Percentiles rank a stretch among this genome's conserved stretches.
phyloP scores from a whole-genome alignment of 305 asterid species.

The Rubia tinctorum region DNA sequence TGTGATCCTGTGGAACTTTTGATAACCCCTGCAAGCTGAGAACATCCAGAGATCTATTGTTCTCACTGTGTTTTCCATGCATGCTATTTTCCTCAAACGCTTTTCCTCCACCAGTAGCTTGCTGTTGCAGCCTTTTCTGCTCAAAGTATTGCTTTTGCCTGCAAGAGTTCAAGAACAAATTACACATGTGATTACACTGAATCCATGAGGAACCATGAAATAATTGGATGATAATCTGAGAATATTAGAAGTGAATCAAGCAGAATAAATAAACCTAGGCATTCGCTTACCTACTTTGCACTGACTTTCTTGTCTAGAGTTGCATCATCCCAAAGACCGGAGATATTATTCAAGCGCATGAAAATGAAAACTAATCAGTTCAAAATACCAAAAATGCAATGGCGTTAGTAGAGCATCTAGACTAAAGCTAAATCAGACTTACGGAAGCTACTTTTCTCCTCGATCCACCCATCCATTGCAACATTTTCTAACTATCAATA shows the following conservation, averaged over 20 bases:
- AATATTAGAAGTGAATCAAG: background rate
- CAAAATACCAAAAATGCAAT: background rate
- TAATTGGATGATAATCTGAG: background rate
- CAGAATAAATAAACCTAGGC: background rate
- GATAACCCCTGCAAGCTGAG: constrained; percentile 75
- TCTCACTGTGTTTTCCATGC: constrained; percentile 34
- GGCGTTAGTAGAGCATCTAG: background rate
- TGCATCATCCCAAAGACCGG: constrained; percentile 28
- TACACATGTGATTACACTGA: constrained; percentile 11
- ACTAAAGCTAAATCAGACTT: constrained; percentile 29
- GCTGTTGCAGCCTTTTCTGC: constrained; percentile 73
- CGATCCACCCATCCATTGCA: constrained; percentile 99
- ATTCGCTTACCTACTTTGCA: constrained; percentile 59
- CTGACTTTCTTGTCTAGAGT: constrained; percentile 71
- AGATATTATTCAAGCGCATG: constrained; percentile 19
- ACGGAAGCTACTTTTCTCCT: constrained; percentile 80
- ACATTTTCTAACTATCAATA: constrained; percentile 38
- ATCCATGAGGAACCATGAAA: constrained; percentile 11
- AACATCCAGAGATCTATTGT: constrained; percentile 73
- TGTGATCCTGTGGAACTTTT: constrained; percentile 36
- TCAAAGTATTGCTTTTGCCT: constrained; percentile 95
- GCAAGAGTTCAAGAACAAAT: constrained; percentile 17
- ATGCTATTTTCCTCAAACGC: constrained; percentile 41
- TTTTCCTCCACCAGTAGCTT: constrained; percentile 34
- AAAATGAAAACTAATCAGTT: constrained; percentile 9